A percentile compares a stretch with the other conserved stretches of the same genome.
Conservation (phyloP, 371 early-diverging fungal species). For the Basidiobolus meristosporus region DNA sequence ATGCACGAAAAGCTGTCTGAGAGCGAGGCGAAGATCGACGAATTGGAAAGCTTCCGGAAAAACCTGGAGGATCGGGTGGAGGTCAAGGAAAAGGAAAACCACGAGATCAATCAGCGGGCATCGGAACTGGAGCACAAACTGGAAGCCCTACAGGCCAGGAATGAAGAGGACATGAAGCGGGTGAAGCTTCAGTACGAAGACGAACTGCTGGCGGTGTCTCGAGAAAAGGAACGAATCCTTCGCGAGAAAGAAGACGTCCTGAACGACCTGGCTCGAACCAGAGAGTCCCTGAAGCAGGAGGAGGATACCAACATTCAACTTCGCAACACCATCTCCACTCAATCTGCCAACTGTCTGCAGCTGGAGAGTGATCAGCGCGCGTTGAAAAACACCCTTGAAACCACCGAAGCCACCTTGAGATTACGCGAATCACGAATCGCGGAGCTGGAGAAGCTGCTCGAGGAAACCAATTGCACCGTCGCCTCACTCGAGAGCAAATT, state of each 20-base stretch:
- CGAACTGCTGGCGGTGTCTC: slow-evolving; percentile 17
- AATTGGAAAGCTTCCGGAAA: slow-evolving; percentile 20
- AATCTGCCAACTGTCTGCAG: slow-evolving; percentile 17
- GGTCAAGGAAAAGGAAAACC: slow-evolving; percentile 30
- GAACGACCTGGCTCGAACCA: slow-evolving; percentile 8
- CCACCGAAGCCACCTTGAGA: slow-evolving; percentile 16
- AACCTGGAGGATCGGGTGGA: slow-evolving; percentile 25
- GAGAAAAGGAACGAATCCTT: slow-evolving; percentile 12
- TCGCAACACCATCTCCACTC: slow-evolving; percentile 12
- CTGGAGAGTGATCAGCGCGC: slow-evolving; percentile 20
- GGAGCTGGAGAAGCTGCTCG: slow-evolving; percentile 14
- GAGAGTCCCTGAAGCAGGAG: slow-evolving; percentile 6
- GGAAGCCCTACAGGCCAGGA: slow-evolving; percentile 12
- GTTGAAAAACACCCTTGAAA: slow-evolving; percentile 9
- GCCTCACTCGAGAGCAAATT: slow-evolving; percentile 36
- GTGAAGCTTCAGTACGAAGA: slow-evolving; percentile 14
- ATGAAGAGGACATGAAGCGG: slow-evolving; percentile 20
- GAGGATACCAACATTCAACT: slow-evolving; percentile 7
- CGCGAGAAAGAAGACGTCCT: slow-evolving; percentile 14
- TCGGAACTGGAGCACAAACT: slow-evolving; percentile 18
- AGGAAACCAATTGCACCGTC: slow-evolving; percentile 11
- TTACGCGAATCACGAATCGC: slow-evolving; percentile 23
- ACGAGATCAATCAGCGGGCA: slow-evolving; percentile 21
- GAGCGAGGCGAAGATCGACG: slow-evolving; percentile 14
- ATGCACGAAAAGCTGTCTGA: slow-evolving; percentile 8